Evolutionary conservation across 83 land plant genomes (phyloP), one percentile per base, ranked within the genome.

Genomic region (Diphasiastrum complanatum): DNA sequence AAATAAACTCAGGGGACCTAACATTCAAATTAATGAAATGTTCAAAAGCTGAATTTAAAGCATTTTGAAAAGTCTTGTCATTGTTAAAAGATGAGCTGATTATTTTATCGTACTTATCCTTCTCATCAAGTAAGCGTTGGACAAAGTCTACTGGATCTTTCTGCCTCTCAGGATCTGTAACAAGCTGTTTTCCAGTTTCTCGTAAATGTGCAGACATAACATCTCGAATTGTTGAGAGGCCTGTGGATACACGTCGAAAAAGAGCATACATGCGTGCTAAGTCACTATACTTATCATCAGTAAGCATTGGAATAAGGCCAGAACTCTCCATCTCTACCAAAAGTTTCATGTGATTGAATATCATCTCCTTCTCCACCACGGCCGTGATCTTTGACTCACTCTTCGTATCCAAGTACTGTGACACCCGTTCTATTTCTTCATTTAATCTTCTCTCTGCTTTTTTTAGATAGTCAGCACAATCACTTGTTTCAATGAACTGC

Each of bases 131-230:
- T 4, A 92, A 75, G 18, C 85, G 79, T 51, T 92, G 91, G 1
- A 88, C 96, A 83, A 88, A 92, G 26, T 92, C 98, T 18, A 92
- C 98, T 0, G 98, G 96, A 73, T 92, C 91, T 70, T 79, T 92
- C 51, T 81, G 58, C 63, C 71, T 77, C 52, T 92, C 98, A 5
- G 91, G 91, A 63, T 92, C 98, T 12, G 78, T 79, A 29, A 92
- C 96, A 38, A 93, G 72, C 66, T 88, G 91, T 51, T 82, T 85
- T 10, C 98, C 98, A 46, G 87, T 85, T 23, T 89, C 96, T 22
- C 98, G 75, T 14, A 93, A 53, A 63, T 93, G 96, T 60, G 83
- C 71, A 12, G 96, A 85, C 98, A 93, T 87, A 36, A 93, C 87
- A 37, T 85, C 96, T 33, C 91, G 69, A 59, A 93, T 77, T 2